A percentile compares a stretch with the other conserved stretches of the same genome.
These are phyloP conservation scores for Nakazawaea molendinolei DNA, from an alignment of 805 yeast species.

Conservation along the genomic window DNA sequence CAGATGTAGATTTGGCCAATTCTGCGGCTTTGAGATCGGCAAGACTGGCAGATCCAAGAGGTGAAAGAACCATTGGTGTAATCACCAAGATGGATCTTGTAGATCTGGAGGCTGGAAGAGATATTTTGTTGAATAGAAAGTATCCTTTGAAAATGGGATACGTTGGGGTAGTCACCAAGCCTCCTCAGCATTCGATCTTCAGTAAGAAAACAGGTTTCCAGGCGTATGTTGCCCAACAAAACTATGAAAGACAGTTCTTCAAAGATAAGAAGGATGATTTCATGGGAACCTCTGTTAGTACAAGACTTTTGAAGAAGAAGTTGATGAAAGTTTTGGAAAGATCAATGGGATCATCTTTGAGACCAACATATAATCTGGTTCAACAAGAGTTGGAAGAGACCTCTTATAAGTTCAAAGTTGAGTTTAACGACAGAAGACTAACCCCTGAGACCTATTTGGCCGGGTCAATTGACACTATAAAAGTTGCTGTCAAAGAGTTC, in stretches of 20 bases:
- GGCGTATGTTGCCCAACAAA: slow-evolving; percentile 62
- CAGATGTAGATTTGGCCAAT: slow-evolving; percentile 96
- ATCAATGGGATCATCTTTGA: slow-evolving; percentile 83
- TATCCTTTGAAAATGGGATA: slow-evolving; percentile 96
- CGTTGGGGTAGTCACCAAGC: slow-evolving; percentile 92
- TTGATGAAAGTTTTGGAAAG: slow-evolving; percentile 81
- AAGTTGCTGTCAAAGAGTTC: slow-evolving; percentile 80
- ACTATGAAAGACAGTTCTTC: slow-evolving; percentile 59
- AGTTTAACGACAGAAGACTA: slow-evolving; percentile 87
- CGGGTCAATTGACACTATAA: slow-evolving; percentile 81
- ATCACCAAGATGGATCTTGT: slow-evolving; percentile 91
- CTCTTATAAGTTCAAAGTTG: slow-evolving; percentile 88
- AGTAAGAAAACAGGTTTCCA: slow-evolving; percentile 50
- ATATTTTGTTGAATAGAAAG: slow-evolving; percentile 63
- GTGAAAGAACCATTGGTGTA: slow-evolving; percentile 95
- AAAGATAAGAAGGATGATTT: slow-evolving; percentile 55
- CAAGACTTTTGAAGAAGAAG: slow-evolving; percentile 67
- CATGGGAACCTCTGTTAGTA: slow-evolving; percentile 64
- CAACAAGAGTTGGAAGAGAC: slow-evolving; percentile 92
- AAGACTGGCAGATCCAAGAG: slow-evolving; percentile 82
- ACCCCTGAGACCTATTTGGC: slow-evolving; percentile 95
- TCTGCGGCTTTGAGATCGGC: slow-evolving; percentile 92
- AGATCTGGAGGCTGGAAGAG: slow-evolving; percentile 64
- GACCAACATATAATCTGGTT: slow-evolving; percentile 81
- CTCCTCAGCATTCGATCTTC: slow-evolving; percentile 52